Evolutionary conservation across 169 alveolate genomes (phyloP).

Genomic region (Eimeria acervulina): DNA sequence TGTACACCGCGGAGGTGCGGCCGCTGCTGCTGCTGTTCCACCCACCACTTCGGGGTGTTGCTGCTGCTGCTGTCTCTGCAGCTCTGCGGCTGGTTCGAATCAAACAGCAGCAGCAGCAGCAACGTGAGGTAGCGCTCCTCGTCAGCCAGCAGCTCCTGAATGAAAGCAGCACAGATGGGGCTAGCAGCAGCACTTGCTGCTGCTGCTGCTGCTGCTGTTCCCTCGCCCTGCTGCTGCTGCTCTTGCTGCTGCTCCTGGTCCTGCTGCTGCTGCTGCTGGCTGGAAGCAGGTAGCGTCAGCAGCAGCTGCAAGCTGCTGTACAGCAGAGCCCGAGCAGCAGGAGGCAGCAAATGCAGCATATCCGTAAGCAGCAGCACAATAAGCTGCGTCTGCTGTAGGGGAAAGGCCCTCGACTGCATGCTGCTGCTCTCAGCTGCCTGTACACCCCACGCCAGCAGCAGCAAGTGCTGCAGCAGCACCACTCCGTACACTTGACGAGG

Average conservation of each 20-base stretch:
- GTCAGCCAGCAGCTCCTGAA: constrained; percentile 36
- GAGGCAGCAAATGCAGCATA: constrained; percentile 18
- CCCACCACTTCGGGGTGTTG: constrained; percentile 62
- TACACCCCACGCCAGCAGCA: constrained; percentile 76
- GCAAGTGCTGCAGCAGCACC: constrained; percentile 67
- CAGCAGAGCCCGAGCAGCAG: constrained; percentile 69
- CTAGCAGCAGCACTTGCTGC: constrained; percentile 60
- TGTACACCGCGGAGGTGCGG: constrained; percentile 65
- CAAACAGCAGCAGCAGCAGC: constrained; percentile 64
- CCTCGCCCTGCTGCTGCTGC: constrained; percentile 13
- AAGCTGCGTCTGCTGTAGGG: constrained; percentile 61
- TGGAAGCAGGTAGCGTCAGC: constrained; percentile 66
- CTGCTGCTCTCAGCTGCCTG: constrained; percentile 65
- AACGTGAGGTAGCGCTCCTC: constrained; percentile 8
- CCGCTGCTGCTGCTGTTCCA: constrained; percentile 64
- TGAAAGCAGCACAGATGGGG: constrained; percentile 46
- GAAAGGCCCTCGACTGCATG: constrained; percentile 63
- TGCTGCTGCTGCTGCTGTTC: constrained; percentile 23
- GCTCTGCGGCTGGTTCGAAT: constrained; percentile 8
- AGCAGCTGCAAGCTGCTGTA: constrained; percentile 55
- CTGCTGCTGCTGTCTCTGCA: constrained; percentile 47
- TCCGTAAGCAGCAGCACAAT: constrained; percentile 32
- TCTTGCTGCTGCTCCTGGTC: background rate
- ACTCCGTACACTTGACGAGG: constrained; percentile 59
- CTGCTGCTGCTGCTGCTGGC: constrained; percentile 47